Evolutionary conservation across 345 rosid species (phyloP), one percentile per base, ranked within the genome.

Genomic region (Reutealis trisperma): DNA sequence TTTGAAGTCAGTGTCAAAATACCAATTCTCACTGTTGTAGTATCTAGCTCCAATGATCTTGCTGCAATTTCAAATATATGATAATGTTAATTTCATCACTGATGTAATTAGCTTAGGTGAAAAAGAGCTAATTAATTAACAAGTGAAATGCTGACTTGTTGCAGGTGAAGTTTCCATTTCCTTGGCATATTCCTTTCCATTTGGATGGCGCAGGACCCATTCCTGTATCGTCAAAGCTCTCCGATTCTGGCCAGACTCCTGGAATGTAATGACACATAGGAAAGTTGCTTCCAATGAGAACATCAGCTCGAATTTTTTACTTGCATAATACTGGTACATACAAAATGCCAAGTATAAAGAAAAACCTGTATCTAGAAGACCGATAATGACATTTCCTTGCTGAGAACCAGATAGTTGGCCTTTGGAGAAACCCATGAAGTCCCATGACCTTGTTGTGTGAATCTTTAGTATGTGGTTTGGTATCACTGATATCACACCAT

Each of bases 391-490:
- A 51, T 83, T 57, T 69, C 79, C 83, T 72, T 72, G 41, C n/a
- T 16, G 52, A 8, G 79, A 45, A 8, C 51, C 73, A 21, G 37
- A 41, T 9, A 59, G 67, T 66, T 78, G 57, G 21, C 58, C n/a
- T 57, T 68, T 61, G 30, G 60, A 18, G 58, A 82, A 72, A 18
- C 80, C 82, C 63, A 75, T 62, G 65, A 78, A 82, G 37, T 75
- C 77, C 78, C 85, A 83, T 45, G 85, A 83, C 37, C 85, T 72
- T 77, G 84, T 83, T 1, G 86, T 83, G 77, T 83, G 86, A 44
- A 80, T 69, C 14, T 77, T 51, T 18, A 80, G 44, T 22, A 59
- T 77, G 13, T 6, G 72, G 60, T 80, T 62, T 1, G 86, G 84
- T 52, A 80, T 52, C 32, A 83, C 74, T 42, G 84, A 83, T 58